Evolutionary conservation across 2,329 filamentous ascomycete species (phyloP).

Genomic region (Fusarium duplospermum): DNA sequence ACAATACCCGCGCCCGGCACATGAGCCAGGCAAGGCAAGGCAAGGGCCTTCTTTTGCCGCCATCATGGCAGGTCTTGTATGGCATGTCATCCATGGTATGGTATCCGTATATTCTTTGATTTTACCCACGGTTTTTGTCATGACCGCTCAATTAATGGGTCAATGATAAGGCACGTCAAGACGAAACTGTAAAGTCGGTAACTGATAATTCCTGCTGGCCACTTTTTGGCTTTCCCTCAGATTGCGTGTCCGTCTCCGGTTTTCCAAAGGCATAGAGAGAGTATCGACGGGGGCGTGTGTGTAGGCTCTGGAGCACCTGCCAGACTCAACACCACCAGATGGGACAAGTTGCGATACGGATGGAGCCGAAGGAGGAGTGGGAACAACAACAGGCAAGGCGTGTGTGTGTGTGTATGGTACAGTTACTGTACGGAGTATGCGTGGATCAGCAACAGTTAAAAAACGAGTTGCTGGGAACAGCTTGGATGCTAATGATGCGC

Average conservation of each 20-base stretch:
- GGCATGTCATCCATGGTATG: neutral
- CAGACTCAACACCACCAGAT: conserved; percentile 8
- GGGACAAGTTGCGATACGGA: conserved; percentile 20
- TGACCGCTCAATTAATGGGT: neutral
- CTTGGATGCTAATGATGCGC: neutral
- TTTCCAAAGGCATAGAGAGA: conserved; percentile 5
- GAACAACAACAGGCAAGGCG: neutral
- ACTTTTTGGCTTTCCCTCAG: neutral
- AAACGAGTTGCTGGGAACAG: neutral
- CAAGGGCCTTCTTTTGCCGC: neutral
- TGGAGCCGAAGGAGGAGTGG: conserved; percentile 15
- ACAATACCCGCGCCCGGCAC: conserved; percentile 18
- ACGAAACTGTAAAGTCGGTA: neutral
- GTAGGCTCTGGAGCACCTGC: conserved; percentile 5
- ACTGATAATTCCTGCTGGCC: neutral
- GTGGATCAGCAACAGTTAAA: neutral
- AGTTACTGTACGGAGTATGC: neutral
- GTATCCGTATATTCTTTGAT: neutral
- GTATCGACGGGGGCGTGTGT: conserved; percentile 4
- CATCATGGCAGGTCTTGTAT: neutral
- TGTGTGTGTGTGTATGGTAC: neutral
- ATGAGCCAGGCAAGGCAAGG: conserved; percentile 5
- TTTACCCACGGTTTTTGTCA: neutral
- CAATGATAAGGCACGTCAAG: neutral
- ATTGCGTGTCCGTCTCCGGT: conserved; percentile 1